Evolutionary conservation across 2,329 filamentous ascomycete species (phyloP).

Genomic region (Diaporthe sp.): DNA sequence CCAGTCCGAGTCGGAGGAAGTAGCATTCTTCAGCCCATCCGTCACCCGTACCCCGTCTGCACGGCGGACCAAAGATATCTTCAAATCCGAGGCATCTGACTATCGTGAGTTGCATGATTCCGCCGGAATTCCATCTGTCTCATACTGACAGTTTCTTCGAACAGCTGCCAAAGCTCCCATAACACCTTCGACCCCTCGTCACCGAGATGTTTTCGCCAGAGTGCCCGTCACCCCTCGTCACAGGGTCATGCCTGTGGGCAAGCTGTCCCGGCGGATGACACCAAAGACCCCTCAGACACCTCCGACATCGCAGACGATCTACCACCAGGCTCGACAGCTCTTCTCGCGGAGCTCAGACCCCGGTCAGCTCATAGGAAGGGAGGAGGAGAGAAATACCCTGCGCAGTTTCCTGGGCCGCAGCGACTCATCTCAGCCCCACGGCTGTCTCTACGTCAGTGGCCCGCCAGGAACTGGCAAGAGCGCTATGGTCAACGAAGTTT

Average conservation of each 20-base stretch:
- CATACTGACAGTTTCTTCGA: slow-evolving; percentile 36
- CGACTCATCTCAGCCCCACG: slow-evolving; percentile 69
- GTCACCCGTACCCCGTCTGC: slow-evolving; percentile 36
- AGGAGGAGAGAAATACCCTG: slow-evolving; percentile 74
- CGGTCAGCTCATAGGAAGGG: slow-evolving; percentile 80
- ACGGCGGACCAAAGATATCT: slow-evolving; percentile 29
- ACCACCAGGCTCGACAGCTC: slow-evolving; percentile 86
- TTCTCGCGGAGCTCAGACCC: slow-evolving; percentile 85
- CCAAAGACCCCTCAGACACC: slow-evolving; percentile 80
- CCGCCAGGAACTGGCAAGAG: slow-evolving; percentile 98
- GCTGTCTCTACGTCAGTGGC: slow-evolving; percentile 94
- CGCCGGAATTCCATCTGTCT: background rate
- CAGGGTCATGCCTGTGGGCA: slow-evolving; percentile 81
- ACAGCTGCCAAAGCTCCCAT: slow-evolving; percentile 58
- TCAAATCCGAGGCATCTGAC: slow-evolving; percentile 36
- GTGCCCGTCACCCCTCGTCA: slow-evolving; percentile 85
- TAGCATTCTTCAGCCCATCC: slow-evolving; percentile 42
- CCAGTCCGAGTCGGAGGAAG: slow-evolving; percentile 49
- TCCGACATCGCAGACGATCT: slow-evolving; percentile 77
- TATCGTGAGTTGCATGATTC: slow-evolving; percentile 32
- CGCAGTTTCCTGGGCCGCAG: slow-evolving; percentile 74
- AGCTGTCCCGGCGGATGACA: slow-evolving; percentile 80
- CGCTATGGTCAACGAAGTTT: slow-evolving; percentile 87
- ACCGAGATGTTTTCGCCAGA: slow-evolving; percentile 80
- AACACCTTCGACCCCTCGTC: slow-evolving; percentile 79